phyloP scores from a whole-genome alignment of 2,329 filamentous ascomycete genomes.

The Clonostachys solani region DNA sequence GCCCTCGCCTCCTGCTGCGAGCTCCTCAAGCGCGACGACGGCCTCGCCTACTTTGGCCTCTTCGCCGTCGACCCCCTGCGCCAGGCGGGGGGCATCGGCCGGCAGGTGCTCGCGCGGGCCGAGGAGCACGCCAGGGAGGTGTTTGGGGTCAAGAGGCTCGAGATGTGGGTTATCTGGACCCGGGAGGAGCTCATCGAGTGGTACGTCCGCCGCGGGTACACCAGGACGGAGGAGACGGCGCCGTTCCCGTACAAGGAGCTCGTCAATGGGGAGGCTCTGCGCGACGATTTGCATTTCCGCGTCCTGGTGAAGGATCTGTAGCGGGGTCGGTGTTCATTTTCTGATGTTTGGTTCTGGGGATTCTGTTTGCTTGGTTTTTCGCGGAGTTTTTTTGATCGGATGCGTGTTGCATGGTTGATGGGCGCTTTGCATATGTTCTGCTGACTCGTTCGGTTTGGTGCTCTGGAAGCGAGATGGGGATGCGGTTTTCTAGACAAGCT shows the following conservation, averaged over 20 bases:
- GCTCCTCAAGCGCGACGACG: constrained; percentile 17
- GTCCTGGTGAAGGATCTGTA: constrained; percentile 32
- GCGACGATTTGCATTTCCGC: constrained; percentile 37
- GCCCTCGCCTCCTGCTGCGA: constrained; percentile 38
- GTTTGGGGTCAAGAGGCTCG: constrained; percentile 27
- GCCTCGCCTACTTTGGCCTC: constrained; percentile 37
- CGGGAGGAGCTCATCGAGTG: constrained; percentile 38
- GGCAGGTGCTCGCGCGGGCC: constrained; percentile 30
- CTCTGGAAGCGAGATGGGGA: too few species aligned
- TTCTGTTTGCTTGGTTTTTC: too few species aligned
- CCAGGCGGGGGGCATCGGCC: constrained; percentile 39
- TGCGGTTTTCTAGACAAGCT: too few species aligned
- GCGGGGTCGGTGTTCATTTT: background rate
- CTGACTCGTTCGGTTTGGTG: too few species aligned
- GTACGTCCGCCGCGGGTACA: constrained; percentile 39
- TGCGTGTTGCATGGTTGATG: too few species aligned
- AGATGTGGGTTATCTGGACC: constrained; percentile 38
- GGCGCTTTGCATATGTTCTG: too few species aligned
- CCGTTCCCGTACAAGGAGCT: constrained; percentile 36
- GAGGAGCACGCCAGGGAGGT: constrained; percentile 27
- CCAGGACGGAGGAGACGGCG: constrained; percentile 25
- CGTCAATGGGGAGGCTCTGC: constrained; percentile 25
- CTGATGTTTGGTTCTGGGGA: too few species aligned
- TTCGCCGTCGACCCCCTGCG: constrained; percentile 38
- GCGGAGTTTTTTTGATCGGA: too few species aligned